A percentile compares a stretch with the other conserved stretches of the same genome.
phyloP scores from a whole-genome alignment of 202 grass and related monocot species.

The Zoysia matrella region DNA sequence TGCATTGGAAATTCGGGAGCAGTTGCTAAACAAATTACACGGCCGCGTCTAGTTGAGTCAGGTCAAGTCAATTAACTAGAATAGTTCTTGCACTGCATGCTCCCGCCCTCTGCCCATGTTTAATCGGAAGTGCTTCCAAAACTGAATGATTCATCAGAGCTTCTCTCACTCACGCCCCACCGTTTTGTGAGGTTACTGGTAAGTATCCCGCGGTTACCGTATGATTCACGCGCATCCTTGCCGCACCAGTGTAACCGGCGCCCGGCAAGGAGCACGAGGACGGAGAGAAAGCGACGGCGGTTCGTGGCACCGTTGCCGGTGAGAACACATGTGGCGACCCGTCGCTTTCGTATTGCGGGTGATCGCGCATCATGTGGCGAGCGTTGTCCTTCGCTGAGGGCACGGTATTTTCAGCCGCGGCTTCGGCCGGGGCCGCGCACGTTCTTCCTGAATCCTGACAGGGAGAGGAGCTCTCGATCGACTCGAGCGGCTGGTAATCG shows the following conservation, averaged over 20 bases:
- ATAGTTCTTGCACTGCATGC: too few species aligned
- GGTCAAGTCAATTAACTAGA: not conserved
- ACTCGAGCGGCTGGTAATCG: too few species aligned
- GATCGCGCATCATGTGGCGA: not conserved
- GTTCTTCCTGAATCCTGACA: too few species aligned
- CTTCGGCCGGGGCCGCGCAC: not conserved
- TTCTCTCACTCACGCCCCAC: too few species aligned
- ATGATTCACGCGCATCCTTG: too few species aligned
- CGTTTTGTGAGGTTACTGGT: too few species aligned
- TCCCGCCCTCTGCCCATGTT: too few species aligned
- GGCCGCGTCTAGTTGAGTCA: not conserved
- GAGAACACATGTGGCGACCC: not conserved
- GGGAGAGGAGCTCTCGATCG: too few species aligned
- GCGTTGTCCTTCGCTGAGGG: not conserved
- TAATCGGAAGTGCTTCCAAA: too few species aligned
- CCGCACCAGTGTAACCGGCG: not conserved
- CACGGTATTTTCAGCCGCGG: not conserved
- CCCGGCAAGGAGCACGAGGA: not conserved
- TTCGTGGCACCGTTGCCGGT: not conserved
- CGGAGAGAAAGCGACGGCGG: not conserved
- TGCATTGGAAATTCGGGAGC: constrained; percentile 39
- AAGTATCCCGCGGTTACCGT: too few species aligned
- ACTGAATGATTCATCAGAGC: too few species aligned
- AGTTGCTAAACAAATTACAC: constrained; percentile 23
- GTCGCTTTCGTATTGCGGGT: not conserved